Conservation (phyloP, 139 green algal species). For the Chlorella sp. region DNA sequence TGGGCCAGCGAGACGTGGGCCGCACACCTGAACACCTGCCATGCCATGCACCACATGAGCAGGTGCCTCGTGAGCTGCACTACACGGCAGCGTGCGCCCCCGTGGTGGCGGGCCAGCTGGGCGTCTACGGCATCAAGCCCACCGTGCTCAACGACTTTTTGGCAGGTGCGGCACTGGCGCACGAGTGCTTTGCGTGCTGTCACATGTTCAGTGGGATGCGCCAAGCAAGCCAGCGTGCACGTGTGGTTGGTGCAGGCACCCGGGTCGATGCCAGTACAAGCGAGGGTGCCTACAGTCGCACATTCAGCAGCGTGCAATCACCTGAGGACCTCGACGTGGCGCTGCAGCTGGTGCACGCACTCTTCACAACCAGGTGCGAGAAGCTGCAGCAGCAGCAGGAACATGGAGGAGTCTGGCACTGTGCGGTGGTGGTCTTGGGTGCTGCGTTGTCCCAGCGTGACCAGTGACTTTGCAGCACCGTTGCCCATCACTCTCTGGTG, state of each 20-base stretch:
- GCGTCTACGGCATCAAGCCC: constrained; percentile 69
- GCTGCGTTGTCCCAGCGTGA: no score
- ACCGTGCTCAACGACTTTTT: constrained; percentile 61
- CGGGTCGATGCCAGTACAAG: constrained; percentile 7
- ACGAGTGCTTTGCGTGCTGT: no score
- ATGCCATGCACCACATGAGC: no score
- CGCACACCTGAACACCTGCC: no score
- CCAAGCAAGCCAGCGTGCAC: no score
- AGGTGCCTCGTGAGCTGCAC: constrained; percentile 50
- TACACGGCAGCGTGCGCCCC: constrained; percentile 34
- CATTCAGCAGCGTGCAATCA: constrained; percentile 54
- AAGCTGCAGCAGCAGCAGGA: no score
- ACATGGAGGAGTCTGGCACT: no score
- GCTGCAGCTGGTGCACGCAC: constrained; percentile 75
- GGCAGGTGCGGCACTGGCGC: constrained; percentile 53
- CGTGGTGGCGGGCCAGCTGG: constrained; percentile 65
- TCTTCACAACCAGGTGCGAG: constrained; percentile 50
- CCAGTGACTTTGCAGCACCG: no score
- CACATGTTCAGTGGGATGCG: no score
- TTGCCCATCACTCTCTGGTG: no score
- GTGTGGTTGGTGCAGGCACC: constrained; percentile 5
- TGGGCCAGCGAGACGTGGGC: no score
- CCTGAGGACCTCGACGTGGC: constrained; percentile 65
- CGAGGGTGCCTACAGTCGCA: constrained; percentile 57
- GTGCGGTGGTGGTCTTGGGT: no score